Base-by-base conservation (phyloP, 176 grass and related monocot species). In the Avena sativa region DNA sequence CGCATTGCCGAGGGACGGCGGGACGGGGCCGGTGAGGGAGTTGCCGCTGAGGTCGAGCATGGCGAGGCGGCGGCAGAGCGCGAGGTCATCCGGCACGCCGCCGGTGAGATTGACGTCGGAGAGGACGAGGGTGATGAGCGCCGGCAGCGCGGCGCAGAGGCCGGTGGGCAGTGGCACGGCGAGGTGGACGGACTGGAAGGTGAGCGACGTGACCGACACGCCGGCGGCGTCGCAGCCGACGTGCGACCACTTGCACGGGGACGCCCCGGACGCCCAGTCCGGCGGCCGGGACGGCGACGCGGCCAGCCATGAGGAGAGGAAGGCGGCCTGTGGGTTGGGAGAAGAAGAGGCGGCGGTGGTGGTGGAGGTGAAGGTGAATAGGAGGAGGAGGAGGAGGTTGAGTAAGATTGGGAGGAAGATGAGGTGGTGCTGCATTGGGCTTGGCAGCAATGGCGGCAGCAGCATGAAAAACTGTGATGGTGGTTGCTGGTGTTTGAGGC, bases 181-280 rank as follows among this genome's bases (percentile, higher is more conserved):
- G 21, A 98, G 92, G 62, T 84, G 94, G 4, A 96, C 85, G n/a
- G 94, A 98, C 79, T 91, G 94, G 63, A 98, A 91, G 5, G 65
- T 89, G 8, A 98, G 36, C 19, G 84, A 71, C 1, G 90, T 85
- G 8, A 96, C 88, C 0, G 16, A 14, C 8, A 48, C 74, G 0
- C 63, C 77, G 32, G 21, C 56, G 44, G 34, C 38, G 62, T 74
- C 82, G 85, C 97, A 96, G 15, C 69, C 51, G 46, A 98, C 34
- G 84, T 96, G 97, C 12, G 82, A 96, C 97, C 97, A 98, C 36
- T 86, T 91, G 92, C 97, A 98, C 5, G 97, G 93, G 3, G 90
- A 92, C 3, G 84, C 2, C 0, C 91, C 36, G 9, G 89, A 16
- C 6, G 92, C 87, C 97, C 97, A 98, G 71, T 98, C 92, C 53